These are phyloP conservation scores for Vitis rotundifolia DNA, from an alignment of 164 flowering plant species.

Conservation along the genomic window DNA sequence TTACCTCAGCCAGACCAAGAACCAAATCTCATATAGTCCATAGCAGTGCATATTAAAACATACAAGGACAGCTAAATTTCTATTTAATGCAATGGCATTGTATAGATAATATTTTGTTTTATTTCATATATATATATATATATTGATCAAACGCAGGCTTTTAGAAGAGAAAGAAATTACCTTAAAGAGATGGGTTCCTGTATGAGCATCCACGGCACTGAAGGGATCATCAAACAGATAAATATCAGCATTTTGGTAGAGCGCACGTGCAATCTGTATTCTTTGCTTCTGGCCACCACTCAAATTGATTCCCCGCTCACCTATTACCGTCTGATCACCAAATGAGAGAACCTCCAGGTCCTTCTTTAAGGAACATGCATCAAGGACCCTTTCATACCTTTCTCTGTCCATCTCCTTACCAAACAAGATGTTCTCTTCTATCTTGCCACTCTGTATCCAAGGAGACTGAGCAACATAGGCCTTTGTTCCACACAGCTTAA, in stretches of 20 bases:
- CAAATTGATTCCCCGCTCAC: conserved; percentile 49
- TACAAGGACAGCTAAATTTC: neutral
- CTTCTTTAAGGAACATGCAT: conserved; percentile 42
- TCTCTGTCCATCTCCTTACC: conserved; percentile 38
- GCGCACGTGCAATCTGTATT: conserved; percentile 52
- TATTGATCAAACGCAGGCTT: too few species aligned
- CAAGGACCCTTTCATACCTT: conserved; percentile 31
- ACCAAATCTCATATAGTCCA: neutral
- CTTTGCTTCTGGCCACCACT: conserved; percentile 62
- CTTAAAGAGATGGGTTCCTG: conserved; percentile 30
- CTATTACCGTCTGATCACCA: conserved; percentile 48
- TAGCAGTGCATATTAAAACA: neutral
- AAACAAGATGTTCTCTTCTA: conserved; percentile 48
- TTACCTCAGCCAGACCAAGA: neutral
- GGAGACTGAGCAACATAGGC: conserved; percentile 44
- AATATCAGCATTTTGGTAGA: conserved; percentile 53
- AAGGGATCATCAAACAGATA: conserved; percentile 54
- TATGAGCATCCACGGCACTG: conserved; percentile 62
- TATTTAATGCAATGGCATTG: too few species aligned
- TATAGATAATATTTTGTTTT: too few species aligned
- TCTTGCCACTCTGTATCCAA: conserved; percentile 55
- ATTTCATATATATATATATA: too few species aligned
- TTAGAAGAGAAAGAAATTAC: neutral
- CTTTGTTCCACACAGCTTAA: conserved; percentile 38
- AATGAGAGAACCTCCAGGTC: conserved; percentile 39